phyloP scores from a whole-genome alignment of 257 asterid species.

The Solanum habrochaites region DNA sequence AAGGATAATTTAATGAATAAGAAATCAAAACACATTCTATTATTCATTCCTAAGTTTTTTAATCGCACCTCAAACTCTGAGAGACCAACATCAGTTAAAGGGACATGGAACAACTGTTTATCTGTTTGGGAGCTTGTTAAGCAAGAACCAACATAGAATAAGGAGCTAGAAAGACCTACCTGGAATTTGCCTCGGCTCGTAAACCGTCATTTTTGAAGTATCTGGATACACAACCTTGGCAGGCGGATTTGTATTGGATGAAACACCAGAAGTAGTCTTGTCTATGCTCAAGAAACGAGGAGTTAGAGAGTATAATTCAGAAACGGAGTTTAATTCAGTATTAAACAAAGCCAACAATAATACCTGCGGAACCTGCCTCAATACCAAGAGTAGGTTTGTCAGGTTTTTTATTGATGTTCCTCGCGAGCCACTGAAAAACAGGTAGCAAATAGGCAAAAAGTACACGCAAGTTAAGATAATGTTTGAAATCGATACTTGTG shows the following conservation, averaged over 20 bases:
- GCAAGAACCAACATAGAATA: background rate
- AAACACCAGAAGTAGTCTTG: conserved; percentile 30
- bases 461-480: background rate
- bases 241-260: conserved; percentile 30
- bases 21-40: background rate
- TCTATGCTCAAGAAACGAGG: conserved; percentile 20
- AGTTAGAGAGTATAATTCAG: background rate
- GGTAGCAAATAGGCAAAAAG: background rate
- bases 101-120: background rate
- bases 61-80: background rate
- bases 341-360: background rate
- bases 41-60: background rate
- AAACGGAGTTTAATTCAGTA: background rate
- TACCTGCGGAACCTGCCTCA: conserved; percentile 50
- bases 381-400: conserved; percentile 43
- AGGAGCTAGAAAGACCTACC: conserved; percentile 27
- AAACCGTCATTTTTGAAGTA: conserved; percentile 59
- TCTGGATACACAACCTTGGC: conserved; percentile 74
- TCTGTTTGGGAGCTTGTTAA: background rate
- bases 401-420: conserved; percentile 51
- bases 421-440: conserved; percentile 58
- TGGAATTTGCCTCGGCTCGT: conserved; percentile 51
- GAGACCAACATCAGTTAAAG: background rate
- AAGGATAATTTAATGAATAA: background rate
- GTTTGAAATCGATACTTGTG: background rate